Evolutionary conservation across 139 green algal genomes (phyloP), one percentile per base, ranked within the genome.

Genomic region (Micractinium conductrix): DNA sequence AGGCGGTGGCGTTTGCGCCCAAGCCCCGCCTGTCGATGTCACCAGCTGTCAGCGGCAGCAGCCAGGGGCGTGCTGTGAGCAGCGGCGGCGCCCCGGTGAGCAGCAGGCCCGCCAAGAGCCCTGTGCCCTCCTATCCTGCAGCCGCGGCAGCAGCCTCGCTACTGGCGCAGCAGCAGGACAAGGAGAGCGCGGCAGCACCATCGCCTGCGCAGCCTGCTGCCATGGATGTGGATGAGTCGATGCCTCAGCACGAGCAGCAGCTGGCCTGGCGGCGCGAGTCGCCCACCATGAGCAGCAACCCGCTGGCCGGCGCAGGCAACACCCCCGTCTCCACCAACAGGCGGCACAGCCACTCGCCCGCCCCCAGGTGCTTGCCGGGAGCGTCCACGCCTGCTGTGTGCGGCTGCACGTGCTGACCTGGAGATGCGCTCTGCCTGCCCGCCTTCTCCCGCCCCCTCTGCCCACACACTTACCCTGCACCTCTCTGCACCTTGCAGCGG

Each of bases 321-420:
- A 82, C 38, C 24, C 30, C 58, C 37, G 76, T 33, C 12, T 38
- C 76, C 1, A 58, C 26, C 55, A 45, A 4, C 38, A 1, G 53
- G 24, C 37, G 76, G 58, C n/a, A 73, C 33, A 82, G 55, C 76
- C 76, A 82, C 40, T 82, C 76, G 0, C 76, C 76, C 17, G 76
- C 76, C 2, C 76, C 62, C 55, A 82, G 76, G 76, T 82, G 76
- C n/a, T n/a, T n/a, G n/a, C n/a, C n/a, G n/a, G n/a, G n/a, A n/a
- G n/a, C n/a, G n/a, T n/a, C n/a, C n/a, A n/a, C n/a, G n/a, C n/a
- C n/a, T n/a, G n/a, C n/a, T n/a, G n/a, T n/a, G 5, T 38, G 62
- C 28, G 6, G 24, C 62, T 38, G 62, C 28, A 24, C 38, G 26
- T 30, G 2, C 19, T 70, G 62, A 5, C 37, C 37, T 26, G 28